A percentile compares a stretch with the other conserved stretches of the same genome.
phyloP scores from a whole-genome alignment of 73 alveolate species.

The Paramecium sexaurelia region DNA sequence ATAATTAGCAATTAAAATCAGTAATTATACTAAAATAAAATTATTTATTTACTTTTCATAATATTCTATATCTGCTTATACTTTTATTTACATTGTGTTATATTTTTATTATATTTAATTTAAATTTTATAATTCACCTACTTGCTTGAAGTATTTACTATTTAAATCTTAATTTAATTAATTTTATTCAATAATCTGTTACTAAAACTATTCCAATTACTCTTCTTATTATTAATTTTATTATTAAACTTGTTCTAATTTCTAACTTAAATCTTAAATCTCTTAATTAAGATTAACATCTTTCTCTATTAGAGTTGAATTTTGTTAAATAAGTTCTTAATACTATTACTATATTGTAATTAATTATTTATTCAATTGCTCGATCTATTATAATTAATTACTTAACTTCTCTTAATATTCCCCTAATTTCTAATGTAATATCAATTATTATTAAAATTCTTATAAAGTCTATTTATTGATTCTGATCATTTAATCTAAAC shows the following conservation, averaged over 20 bases:
- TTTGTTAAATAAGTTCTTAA: not conserved
- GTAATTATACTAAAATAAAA: not conserved
- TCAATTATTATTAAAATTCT: not conserved
- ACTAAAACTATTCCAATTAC: not conserved
- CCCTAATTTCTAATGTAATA: not conserved
- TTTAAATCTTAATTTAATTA: not conserved
- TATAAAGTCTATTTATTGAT: not conserved
- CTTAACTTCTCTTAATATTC: not conserved
- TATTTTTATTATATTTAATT: not conserved
- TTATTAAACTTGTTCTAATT: not conserved
- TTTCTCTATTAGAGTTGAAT: not conserved
- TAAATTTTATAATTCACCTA: not conserved
- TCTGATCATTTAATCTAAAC: constrained; percentile 4
- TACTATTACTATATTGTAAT: not conserved
- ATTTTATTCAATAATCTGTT: not conserved
- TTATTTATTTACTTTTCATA: not conserved
- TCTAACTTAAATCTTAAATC: not conserved
- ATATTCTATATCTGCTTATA: not conserved
- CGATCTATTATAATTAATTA: not conserved
- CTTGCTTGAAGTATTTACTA: not conserved
- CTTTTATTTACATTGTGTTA: not conserved
- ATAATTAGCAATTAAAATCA: not conserved
- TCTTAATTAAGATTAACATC: not conserved
- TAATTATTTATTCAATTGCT: not conserved
- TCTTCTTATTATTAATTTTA: not conserved